Evolutionary conservation across 495 filamentous ascomycete species (phyloP).

Genomic region (Aspergillus affinis): DNA sequence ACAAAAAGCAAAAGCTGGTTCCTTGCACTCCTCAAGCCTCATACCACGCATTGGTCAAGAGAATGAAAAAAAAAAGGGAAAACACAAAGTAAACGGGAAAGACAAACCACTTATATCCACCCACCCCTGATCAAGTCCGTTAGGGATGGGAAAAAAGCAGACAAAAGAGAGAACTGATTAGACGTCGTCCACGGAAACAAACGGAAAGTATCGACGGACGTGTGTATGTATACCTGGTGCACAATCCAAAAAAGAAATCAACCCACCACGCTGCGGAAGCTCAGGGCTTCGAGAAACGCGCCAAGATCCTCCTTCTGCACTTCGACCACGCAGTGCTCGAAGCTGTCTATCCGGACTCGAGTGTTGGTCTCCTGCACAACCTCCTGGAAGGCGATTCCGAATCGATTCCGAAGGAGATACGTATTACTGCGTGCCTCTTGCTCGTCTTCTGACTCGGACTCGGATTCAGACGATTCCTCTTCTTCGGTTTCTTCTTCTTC

Average conservation of each 20-base stretch:
- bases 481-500: constrained; percentile 36
- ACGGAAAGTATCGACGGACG: not conserved
- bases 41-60: constrained; percentile 13
- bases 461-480: constrained; percentile 54
- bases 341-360: constrained; percentile 88
- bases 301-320: constrained; percentile 92
- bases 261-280: constrained; percentile 88
- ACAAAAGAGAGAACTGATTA: constrained; percentile 6
- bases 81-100: constrained; percentile 6
- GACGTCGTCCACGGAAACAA: not conserved
- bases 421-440: constrained; percentile 53
- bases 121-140: not conserved
- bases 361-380: constrained; percentile 90
- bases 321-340: constrained; percentile 96
- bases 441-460: constrained; percentile 59
- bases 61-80: constrained; percentile 10
- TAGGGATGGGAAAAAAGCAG: not conserved
- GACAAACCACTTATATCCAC: not conserved
- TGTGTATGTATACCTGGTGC: not conserved
- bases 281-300: constrained; percentile 87
- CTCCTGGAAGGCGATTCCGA: constrained; percentile 94
- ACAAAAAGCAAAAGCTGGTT: constrained; percentile 8
- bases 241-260: constrained; percentile 34
- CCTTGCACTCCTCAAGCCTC: constrained; percentile 15
- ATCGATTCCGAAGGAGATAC: constrained; percentile 76